Base-by-base conservation (phyloP, 805 yeast genomes). In the Zygotorulaspora danielsina region DNA sequence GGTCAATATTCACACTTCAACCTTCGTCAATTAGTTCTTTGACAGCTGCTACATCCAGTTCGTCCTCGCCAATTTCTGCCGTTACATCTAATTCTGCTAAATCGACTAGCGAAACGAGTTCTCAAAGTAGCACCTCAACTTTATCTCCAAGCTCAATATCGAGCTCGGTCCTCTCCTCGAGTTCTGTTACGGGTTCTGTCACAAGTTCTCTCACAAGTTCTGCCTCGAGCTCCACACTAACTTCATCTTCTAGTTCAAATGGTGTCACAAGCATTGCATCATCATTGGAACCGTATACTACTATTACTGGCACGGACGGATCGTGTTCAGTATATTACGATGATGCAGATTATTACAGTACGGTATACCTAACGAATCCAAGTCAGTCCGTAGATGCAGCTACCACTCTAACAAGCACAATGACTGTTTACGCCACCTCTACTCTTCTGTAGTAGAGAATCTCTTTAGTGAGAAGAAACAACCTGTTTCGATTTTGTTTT, bases 351-450 rank as follows among this genome's bases (percentile, higher is more conserved):
- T 59, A 60, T 38, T 60, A 60, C 46, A 57, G 60, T 19, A 60
- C 65, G 4, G 48, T 45, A 4, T 58, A 57, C 37, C 37, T 60
- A 16, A 57, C 62, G 1, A 56, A 46, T 12, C 32, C 59, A 6
- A 40, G 48, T 16, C 58, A 56, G 40, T 49, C 63, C 9, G 53
- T 61, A 6, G 63, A 59, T 53, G 64, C 64, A 11, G 59, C 59
- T n/a, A 57, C 64, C 5, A 61, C 65, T 9, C 45, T 56, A 32
- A 60, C 65, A 6, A 57, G 60, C 32, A 59, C 63, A 6, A 52
- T 44, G 29, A 49, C 53, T 4, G 48, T 50, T 6, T 54, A 50
- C 34, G 44, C 47, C 22, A 60, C 65, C 6, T 31, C 53, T 19
- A 39, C 52, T n/a, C 29, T 38, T 20, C 6, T n/a, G 2, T 21